Percentiles rank a stretch among this genome's conserved stretches.
phyloP scores from a whole-genome alignment of 2,329 filamentous ascomycete genomes.

The Huntiella savannae region DNA sequence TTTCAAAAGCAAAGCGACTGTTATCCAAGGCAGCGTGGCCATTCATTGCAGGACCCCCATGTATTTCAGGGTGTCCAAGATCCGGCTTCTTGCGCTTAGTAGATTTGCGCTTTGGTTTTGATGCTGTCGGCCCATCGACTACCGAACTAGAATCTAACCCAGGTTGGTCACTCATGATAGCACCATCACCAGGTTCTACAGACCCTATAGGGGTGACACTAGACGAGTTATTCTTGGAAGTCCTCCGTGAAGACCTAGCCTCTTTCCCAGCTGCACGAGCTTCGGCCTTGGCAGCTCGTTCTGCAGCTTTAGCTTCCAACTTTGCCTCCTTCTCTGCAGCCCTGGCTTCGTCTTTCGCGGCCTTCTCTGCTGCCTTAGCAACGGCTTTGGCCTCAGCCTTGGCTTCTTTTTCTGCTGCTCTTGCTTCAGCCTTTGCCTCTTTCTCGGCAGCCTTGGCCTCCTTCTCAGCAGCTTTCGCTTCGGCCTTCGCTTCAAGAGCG shows the following conservation, averaged over 20 bases:
- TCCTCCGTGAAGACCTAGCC: neutral
- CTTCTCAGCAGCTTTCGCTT: conserved; percentile 5
- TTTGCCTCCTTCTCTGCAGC: conserved; percentile 8
- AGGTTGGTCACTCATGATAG: no score
- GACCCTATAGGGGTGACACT: neutral
- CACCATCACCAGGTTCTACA: neutral
- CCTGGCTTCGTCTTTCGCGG: conserved; percentile 6
- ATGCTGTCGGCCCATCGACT: neutral
- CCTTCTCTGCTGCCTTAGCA: conserved; percentile 5
- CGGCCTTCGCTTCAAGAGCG: conserved; percentile 8
- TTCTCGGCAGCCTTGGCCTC: conserved; percentile 7
- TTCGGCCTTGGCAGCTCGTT: conserved; percentile 1
- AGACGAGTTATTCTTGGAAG: neutral
- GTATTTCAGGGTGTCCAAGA: neutral
- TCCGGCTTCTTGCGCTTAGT: conserved; percentile 3
- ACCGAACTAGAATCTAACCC: no score
- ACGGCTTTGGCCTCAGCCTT: conserved; percentile 7
- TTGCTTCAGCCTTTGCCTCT: conserved; percentile 5
- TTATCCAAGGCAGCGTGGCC: neutral
- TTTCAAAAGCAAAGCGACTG: neutral
- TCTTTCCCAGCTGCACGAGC: neutral
- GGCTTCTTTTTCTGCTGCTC: conserved; percentile 7
- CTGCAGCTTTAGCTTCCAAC: conserved; percentile 3
- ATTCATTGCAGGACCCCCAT: no score
- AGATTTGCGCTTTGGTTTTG: conserved; percentile 6